A percentile compares a stretch with the other conserved stretches of the same genome.
These are phyloP conservation scores for Termitomyces sp. DNA, from an alignment of 1,284 basidiomycete species.

Conservation along the genomic window DNA sequence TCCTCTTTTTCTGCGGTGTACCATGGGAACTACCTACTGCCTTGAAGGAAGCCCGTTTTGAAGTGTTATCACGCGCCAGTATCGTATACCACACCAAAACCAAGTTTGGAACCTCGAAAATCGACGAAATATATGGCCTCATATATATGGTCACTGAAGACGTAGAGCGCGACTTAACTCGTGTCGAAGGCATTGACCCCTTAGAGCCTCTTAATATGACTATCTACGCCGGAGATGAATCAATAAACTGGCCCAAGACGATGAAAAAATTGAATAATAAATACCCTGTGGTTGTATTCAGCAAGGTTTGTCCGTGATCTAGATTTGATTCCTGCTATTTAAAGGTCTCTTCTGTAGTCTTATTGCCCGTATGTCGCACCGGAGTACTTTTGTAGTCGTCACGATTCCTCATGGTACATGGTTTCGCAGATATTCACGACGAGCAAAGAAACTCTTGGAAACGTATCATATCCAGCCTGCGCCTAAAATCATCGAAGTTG, in stretches of 20 bases:
- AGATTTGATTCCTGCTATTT: not conserved
- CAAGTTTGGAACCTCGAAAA: conserved; percentile 18
- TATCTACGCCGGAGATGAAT: conserved; percentile 46
- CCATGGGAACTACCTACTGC: conserved; percentile 35
- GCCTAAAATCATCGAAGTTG: conserved; percentile 72
- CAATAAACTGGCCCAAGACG: conserved; percentile 46
- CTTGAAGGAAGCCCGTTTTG: conserved; percentile 27
- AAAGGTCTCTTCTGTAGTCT: conserved; percentile 34
- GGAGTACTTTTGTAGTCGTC: not conserved
- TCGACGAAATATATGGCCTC: conserved; percentile 62
- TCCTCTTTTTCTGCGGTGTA: conserved; percentile 22
- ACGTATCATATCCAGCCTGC: conserved; percentile 62
- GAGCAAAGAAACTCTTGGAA: conserved; percentile 65
- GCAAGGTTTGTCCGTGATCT: conserved; percentile 48
- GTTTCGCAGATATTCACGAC: conserved; percentile 52
- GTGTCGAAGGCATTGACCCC: conserved; percentile 37
- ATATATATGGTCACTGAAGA: conserved; percentile 55
- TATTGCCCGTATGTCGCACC: conserved; percentile 55
- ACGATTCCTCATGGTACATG: not conserved
- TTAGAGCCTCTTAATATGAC: conserved; percentile 40
- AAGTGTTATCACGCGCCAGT: conserved; percentile 33
- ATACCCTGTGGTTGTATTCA: conserved; percentile 72
- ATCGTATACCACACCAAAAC: conserved; percentile 30
- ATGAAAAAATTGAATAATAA: conserved; percentile 39
- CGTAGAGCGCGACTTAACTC: conserved; percentile 35